Conservation (phyloP, 2,329 filamentous ascomycete species). For the Arthroderma sp. region DNA sequence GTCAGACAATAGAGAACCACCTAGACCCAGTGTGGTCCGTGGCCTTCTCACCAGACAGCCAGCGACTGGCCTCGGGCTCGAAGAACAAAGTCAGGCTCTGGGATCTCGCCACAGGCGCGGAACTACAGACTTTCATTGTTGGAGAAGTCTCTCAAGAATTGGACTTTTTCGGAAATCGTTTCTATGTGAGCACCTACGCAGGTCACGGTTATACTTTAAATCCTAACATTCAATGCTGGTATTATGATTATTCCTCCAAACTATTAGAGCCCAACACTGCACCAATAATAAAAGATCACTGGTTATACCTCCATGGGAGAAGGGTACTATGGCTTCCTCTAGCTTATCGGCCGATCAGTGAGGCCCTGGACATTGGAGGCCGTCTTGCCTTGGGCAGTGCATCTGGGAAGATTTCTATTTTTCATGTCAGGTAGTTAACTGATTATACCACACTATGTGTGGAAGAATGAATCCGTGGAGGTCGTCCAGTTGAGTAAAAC, state of each 20-base stretch:
- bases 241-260: neutral
- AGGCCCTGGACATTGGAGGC: neutral
- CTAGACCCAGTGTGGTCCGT: neutral
- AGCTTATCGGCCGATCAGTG: neutral
- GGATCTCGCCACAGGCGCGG: constrained; percentile 54
- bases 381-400: neutral
- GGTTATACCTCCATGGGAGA: neutral
- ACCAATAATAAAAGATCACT: neutral
- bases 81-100: constrained; percentile 1
- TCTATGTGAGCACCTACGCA: neutral
- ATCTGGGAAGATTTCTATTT: neutral
- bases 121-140: constrained; percentile 56
- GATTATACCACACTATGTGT: neutral
- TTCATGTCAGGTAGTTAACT: neutral
- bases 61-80: constrained; percentile 25
- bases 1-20: neutral
- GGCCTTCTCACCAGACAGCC: constrained; percentile 1
- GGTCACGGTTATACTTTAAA: too few species aligned
- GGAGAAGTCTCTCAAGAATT: neutral
- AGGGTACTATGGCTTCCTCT: constrained; percentile 5
- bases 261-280: neutral
- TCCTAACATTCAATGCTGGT: neutral
- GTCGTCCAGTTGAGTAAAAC: too few species aligned
- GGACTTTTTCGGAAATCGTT: neutral
- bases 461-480: too few species aligned